phyloP scores from a whole-genome alignment of 805 yeast species.

The Cyberlindnera samutprakarnensis region DNA sequence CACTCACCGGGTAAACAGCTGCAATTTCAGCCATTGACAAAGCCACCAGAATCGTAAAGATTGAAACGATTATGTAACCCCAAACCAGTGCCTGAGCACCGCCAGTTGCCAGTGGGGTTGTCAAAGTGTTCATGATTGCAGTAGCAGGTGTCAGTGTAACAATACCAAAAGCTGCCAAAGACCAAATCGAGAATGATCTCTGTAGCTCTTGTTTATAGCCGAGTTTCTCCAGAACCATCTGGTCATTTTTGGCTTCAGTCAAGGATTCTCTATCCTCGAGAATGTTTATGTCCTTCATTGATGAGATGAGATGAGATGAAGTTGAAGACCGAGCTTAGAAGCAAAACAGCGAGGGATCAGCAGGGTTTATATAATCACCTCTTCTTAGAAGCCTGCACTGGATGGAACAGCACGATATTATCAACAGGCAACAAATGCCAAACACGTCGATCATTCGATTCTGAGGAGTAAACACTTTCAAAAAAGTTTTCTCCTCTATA shows the following conservation, averaged over 20 bases:
- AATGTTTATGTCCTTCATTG: too few relatives aligned
- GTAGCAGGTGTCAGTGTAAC: constrained; percentile 21
- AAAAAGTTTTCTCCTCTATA: too few relatives aligned
- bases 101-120: constrained; percentile 18
- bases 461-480: too few relatives aligned
- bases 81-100: constrained; percentile 23
- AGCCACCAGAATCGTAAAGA: constrained; percentile 20
- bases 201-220: constrained; percentile 23
- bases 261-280: too few relatives aligned
- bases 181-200: constrained; percentile 18
- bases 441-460: too few relatives aligned
- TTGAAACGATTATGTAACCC: constrained; percentile 21
- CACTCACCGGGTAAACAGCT: constrained; percentile 27
- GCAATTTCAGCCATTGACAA: constrained; percentile 25
- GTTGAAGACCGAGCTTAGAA: too few relatives aligned
- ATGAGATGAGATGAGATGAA: too few relatives aligned
- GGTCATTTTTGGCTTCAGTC: constrained; percentile 7
- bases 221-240: constrained; percentile 14
- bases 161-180: constrained; percentile 20
- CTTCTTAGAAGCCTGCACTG: too few relatives aligned
- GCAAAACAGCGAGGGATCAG: background rate
- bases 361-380: background rate
- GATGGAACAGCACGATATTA: too few relatives aligned
- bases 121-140: constrained; percentile 21
- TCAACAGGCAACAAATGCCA: too few relatives aligned